Base-by-base conservation (phyloP, 306 rosid genomes). In the Rubus parviflorus region DNA sequence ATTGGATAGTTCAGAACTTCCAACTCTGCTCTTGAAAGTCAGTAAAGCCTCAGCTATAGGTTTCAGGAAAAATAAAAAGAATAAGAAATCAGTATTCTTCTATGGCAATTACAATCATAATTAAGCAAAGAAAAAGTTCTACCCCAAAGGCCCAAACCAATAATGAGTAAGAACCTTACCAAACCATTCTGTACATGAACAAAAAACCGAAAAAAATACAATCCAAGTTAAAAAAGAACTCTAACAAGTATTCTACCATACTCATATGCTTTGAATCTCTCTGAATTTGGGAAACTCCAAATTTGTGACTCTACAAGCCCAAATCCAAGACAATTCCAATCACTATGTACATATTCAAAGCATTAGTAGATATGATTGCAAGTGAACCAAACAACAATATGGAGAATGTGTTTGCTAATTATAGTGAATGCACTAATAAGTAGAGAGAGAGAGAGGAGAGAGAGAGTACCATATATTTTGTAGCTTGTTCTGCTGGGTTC, bases 31-130 rank as follows among this genome's bases (percentile, higher is more conserved):
- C 65, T 86, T 81, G 83, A 86, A 83, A 75, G 72, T 79, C 65
- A 80, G 49, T 76, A 74, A 75, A 75, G 88, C 89, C 81, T 88
- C 88, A 85, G 86, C 96, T 90, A 82, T 63, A 51, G 14, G 74
- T 17, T 74, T 57, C 58, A 82, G 74, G 35, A 62, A 23, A 12
- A 14, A 60, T 45, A 23, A 38, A 25, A 14, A 61, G 38, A 51
- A 13, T 62, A 72, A 48, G 67, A 42, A 37, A 60, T 16, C 61
- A 75, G 42, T 23, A 51, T 72, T 30, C 47, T 49, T 66, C 73
- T 16, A 38, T 37, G 67, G 45, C 19, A 77, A 57, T 20, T 19
- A 8, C 52, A 75, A 76, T 6, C 37, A 25, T 41, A 35, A 61
- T 41, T 12, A 23, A 25, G 45, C 5, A 25, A 58, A 65, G 43